These are phyloP conservation scores for Nitzschia sp. DNA, from an alignment of 108 stramenopile species.

Conservation along the genomic window DNA sequence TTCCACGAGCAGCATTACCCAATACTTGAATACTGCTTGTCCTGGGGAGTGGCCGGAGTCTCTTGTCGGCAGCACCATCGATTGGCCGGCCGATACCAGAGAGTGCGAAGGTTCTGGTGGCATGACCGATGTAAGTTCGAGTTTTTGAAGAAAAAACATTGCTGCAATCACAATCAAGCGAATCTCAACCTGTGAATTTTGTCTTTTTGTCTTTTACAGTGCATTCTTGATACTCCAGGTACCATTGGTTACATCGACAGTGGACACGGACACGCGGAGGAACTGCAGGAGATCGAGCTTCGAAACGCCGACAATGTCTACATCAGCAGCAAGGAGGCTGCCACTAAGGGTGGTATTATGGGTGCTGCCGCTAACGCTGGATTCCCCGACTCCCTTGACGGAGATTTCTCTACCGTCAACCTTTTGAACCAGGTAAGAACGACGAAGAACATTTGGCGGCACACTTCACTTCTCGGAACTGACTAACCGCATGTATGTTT, in stretches of 20 bases:
- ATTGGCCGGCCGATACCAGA: slow-evolving; percentile 58
- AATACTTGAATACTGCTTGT: slow-evolving; percentile 54
- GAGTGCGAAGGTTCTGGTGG: slow-evolving; percentile 70
- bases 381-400: slow-evolving; percentile 49
- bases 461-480: not conserved
- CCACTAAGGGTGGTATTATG: slow-evolving; percentile 54
- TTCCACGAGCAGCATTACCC: slow-evolving; percentile 65
- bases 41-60: slow-evolving; percentile 65
- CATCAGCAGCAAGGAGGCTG: slow-evolving; percentile 54
- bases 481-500: not conserved
- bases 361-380: slow-evolving; percentile 45
- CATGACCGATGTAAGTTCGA: too few relatives aligned
- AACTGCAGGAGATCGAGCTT: slow-evolving; percentile 68
- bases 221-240: slow-evolving; percentile 54
- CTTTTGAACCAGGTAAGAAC: slow-evolving; percentile 45
- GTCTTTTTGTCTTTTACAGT: too few relatives aligned
- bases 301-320: slow-evolving; percentile 62
- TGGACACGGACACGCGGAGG: slow-evolving; percentile 75
- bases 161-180: too few relatives aligned
- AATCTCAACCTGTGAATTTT: too few relatives aligned
- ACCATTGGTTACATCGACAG: slow-evolving; percentile 86
- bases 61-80: slow-evolving; percentile 37
- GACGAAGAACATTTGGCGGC: too few relatives aligned
- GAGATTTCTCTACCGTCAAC: slow-evolving; percentile 56
- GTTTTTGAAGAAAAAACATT: too few relatives aligned